Evolutionary conservation across 495 filamentous ascomycete species (phyloP), one percentile per base, ranked within the genome.

Genomic region (Xanthoparmelia taractica): DNA sequence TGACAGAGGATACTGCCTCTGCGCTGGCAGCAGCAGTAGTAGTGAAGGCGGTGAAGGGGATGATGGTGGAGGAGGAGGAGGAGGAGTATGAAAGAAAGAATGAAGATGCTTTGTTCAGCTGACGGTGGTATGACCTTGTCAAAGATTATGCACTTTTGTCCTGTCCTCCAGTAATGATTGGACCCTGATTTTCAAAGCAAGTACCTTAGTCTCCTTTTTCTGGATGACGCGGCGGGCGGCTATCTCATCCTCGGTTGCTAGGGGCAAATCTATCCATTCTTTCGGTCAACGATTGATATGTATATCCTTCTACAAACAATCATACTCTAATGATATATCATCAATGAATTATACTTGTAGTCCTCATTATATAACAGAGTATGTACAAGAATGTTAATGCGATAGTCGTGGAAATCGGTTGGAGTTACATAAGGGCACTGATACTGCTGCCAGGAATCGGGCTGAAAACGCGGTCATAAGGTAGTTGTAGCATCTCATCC

Each of bases 201-300:
- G n/a, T n/a, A n/a, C n/a, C 48, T 52, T n/a, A 12, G 31, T 56
- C 25, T 29, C 37, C 8, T 54, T n/a, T n/a, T 62, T 56, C 1
- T 38, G 37, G 60, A 27, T 62, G 50, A 62, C 60, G 60, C 60
- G 60, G 47, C 48, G 60, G 59, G 48, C 59, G 60, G 47, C 31
- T 40, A 61, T 40, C 31, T 37, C 47, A n/a, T 48, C 36, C 56
- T 62, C 47, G 48, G 50, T 62, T 55, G 36, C 59, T 61, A 52
- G 34, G 59, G 59, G 47, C 59, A 41, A 54, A 31, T 48, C n/a
- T n/a, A n/a, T n/a, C n/a, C n/a, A n/a, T n/a, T n/a, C n/a, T n/a
- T n/a, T n/a, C 45, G 45, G 45, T 48, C 45, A 48, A 45, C 43
- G 43, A 45, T 1, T 8, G 43, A n/a, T 3, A 41, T 0, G 2